Percentiles rank a stretch among this genome's conserved stretches.
phyloP scores from a whole-genome alignment of 176 grass and related monocot genomes.

The Areca catechu region DNA sequence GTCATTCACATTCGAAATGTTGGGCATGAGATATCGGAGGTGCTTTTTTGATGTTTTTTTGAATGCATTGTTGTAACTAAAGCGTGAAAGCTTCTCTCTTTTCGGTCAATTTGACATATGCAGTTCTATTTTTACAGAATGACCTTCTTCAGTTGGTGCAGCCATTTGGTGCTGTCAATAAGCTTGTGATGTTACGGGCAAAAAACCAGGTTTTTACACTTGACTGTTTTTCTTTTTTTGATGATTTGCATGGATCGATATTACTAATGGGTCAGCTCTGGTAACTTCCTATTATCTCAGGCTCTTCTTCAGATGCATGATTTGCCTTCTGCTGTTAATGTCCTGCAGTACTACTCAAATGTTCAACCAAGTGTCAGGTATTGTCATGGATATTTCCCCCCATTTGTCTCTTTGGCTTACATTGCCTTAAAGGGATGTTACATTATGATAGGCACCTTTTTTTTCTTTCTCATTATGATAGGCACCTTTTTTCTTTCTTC shows the following conservation, averaged over 20 bases:
- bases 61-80: not conserved
- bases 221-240: not conserved
- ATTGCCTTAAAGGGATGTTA: too few species aligned
- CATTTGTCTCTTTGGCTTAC: too few species aligned
- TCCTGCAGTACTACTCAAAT: conserved; percentile 71
- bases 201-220: conserved; percentile 70
- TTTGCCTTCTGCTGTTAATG: conserved; percentile 54
- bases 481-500: too few species aligned
- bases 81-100: too few species aligned
- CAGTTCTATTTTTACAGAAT: conserved; percentile 29
- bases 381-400: not conserved
- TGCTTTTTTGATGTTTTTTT: conserved; percentile 20
- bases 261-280: not conserved
- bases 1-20: conserved; percentile 97
- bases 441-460: too few species aligned
- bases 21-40: conserved; percentile 88
- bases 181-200: conserved; percentile 74
- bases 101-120: not conserved
- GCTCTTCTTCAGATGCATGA: conserved; percentile 96
- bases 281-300: conserved; percentile 22
- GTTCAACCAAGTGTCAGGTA: conserved; percentile 94
- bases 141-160: conserved; percentile 90
- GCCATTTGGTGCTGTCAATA: conserved; percentile 67
- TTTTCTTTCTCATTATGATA: too few species aligned
- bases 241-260: not conserved